Conservation (phyloP, 2,329 filamentous ascomycete genomes). For the Aspergillus latus region DNA sequence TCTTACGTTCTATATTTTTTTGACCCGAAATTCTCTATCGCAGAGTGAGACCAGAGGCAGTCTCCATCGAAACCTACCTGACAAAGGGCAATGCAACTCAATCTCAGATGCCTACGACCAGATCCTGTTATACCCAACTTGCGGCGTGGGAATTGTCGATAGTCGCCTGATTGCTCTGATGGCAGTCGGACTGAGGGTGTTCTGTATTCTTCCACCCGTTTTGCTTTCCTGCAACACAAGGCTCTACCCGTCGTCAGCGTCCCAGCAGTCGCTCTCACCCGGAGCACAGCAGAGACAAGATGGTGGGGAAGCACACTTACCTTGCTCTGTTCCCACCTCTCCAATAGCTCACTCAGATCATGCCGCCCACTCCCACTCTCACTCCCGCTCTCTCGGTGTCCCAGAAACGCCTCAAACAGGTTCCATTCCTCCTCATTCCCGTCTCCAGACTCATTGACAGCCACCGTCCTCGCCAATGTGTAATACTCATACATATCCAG, state of each 20-base stretch:
- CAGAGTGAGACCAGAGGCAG: not conserved
- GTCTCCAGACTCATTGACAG: constrained; percentile 6
- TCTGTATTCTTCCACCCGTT: not conserved
- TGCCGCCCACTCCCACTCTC: not conserved
- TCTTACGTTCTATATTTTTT: not conserved
- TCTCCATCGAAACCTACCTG: not conserved
- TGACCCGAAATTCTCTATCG: not conserved
- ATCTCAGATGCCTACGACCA: not conserved
- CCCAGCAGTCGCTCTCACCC: no score
- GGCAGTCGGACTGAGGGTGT: not conserved
- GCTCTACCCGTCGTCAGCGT: not conserved
- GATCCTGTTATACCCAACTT: constrained; percentile 7
- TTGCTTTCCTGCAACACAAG: not conserved
- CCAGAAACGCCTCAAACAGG: constrained; percentile 3
- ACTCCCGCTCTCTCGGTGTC: not conserved
- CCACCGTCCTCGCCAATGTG: not conserved
- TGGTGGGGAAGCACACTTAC: no score
- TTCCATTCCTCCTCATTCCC: constrained; percentile 10
- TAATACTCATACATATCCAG: not conserved
- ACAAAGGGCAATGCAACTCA: not conserved
- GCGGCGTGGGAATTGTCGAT: constrained; percentile 6
- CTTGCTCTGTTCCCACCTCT: not conserved
- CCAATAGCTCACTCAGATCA: constrained; percentile 6
- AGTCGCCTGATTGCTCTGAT: constrained; percentile 7
- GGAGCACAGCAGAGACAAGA: no score